These are phyloP conservation scores for Diaporthe sp. DNA, from an alignment of 2,329 filamentous ascomycete genomes.

Conservation along the genomic window DNA sequence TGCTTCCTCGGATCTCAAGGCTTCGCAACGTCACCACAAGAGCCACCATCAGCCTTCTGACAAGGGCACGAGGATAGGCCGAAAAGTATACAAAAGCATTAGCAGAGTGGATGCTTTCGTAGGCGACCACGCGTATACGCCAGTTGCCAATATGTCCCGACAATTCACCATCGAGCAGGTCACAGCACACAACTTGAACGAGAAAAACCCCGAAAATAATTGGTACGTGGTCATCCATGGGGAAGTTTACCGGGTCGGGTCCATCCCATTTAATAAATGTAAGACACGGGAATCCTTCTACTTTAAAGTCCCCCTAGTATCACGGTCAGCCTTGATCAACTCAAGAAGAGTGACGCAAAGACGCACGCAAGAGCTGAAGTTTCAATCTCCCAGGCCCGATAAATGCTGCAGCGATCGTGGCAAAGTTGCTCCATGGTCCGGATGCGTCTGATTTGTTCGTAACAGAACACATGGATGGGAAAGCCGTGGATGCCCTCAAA, in stretches of 20 bases:
- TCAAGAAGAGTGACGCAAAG: background rate
- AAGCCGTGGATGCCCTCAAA: background rate
- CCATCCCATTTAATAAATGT: background rate
- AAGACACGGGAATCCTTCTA: background rate
- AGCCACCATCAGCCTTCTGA: background rate
- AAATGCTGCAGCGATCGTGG: rapidly evolving
- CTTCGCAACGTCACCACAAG: background rate
- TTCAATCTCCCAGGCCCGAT: background rate
- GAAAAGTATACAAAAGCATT: background rate
- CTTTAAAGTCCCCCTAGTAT: background rate
- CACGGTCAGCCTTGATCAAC: background rate
- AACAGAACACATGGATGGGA: background rate
- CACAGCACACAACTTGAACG: background rate
- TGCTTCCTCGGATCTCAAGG: background rate
- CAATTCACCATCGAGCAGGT: background rate
- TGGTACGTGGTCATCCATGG: background rate
- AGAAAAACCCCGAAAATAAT: background rate
- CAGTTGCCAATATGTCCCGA: background rate
- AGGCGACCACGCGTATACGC: background rate
- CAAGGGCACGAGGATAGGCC: background rate
- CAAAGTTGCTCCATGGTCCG: rapidly evolving
- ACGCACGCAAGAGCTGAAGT: background rate
- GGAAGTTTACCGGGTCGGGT: background rate
- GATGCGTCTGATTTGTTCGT: background rate
- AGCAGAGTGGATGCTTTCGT: background rate